A percentile compares a stretch with the other conserved stretches of the same genome.
phyloP scores from a whole-genome alignment of 306 rosid genomes.

The Acacia melanoxylon region DNA sequence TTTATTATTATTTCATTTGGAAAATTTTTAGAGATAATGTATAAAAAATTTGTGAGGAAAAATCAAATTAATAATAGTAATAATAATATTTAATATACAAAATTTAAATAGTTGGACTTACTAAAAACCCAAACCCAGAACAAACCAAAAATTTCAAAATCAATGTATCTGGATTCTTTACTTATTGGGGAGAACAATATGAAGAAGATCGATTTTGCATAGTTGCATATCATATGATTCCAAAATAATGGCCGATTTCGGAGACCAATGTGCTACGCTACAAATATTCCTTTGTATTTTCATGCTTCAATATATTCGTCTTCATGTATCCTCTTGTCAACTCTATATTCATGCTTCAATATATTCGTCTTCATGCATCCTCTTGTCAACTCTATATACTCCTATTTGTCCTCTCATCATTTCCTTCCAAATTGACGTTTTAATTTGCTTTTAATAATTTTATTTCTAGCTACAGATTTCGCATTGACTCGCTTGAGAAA shows the following conservation, averaged over 20 bases:
- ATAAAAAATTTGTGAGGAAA: too few species aligned
- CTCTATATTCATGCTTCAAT: background rate
- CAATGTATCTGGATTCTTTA: conserved; percentile 9
- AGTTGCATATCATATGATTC: background rate
- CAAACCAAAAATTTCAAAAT: background rate
- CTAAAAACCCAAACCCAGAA: background rate
- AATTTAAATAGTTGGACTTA: too few species aligned
- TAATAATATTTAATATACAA: too few species aligned
- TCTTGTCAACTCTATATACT: background rate
- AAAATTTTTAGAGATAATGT: too few species aligned
- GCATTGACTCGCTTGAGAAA: background rate
- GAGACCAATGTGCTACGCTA: background rate
- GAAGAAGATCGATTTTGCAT: conserved; percentile 27
- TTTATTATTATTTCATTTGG: too few species aligned
- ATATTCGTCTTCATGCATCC: background rate
- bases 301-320: background rate
- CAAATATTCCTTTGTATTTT: background rate
- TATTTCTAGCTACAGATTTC: background rate
- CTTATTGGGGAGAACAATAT: background rate
- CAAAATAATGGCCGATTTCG: background rate
- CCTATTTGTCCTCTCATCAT: background rate
- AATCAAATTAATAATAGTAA: too few species aligned
- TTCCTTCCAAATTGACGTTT: background rate
- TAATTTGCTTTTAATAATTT: background rate
- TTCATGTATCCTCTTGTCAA: background rate